Evolutionary conservation across 805 yeast species (phyloP).

Genomic region (Candida pseudofarinosa): DNA sequence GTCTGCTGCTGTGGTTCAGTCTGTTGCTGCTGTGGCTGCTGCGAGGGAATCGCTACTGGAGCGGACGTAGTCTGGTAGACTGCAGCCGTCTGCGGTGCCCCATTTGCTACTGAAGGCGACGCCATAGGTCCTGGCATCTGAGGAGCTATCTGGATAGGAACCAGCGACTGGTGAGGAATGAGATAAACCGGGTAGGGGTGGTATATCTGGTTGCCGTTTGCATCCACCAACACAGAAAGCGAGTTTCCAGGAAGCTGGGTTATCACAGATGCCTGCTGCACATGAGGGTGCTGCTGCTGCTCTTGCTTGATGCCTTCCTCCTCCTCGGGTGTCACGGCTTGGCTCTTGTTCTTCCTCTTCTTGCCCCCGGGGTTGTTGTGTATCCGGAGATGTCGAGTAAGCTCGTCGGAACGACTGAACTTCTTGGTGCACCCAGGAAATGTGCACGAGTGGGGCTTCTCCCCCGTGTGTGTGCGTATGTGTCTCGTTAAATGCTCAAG

Average conservation of each 20-base stretch:
- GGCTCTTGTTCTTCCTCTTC: slow-evolving; percentile 31
- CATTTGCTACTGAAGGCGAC: neutral
- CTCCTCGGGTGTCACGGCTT: slow-evolving; percentile 4
- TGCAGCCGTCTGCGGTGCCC: neutral
- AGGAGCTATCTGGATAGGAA: slow-evolving; percentile 4
- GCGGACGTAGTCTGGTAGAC: neutral
- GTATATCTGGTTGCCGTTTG: slow-evolving; percentile 28
- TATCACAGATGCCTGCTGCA: neutral
- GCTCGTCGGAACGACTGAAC: slow-evolving; percentile 78
- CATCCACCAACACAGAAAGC: slow-evolving; percentile 16
- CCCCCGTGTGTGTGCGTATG: slow-evolving; percentile 90
- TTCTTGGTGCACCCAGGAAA: slow-evolving; percentile 81
- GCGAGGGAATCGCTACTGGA: slow-evolving; percentile 7
- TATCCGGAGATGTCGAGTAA: slow-evolving; percentile 79
- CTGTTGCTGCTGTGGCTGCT: slow-evolving; percentile 6
- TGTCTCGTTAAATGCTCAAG: slow-evolving; percentile 90
- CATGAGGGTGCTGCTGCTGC: slow-evolving; percentile 4
- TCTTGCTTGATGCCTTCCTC: slow-evolving; percentile 5
- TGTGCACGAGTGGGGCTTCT: slow-evolving; percentile 81
- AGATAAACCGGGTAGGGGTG: slow-evolving; percentile 36
- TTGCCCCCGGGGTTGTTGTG: slow-evolving; percentile 58
- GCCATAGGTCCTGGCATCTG: neutral
- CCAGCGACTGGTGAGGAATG: slow-evolving; percentile 17
- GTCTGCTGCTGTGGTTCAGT: slow-evolving; percentile 9
- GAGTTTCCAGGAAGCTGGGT: slow-evolving; percentile 2